Percentiles rank a stretch among this genome's conserved stretches.
phyloP scores from a whole-genome alignment of 1,284 basidiomycete species.

The Marasmius tenuissimus region DNA sequence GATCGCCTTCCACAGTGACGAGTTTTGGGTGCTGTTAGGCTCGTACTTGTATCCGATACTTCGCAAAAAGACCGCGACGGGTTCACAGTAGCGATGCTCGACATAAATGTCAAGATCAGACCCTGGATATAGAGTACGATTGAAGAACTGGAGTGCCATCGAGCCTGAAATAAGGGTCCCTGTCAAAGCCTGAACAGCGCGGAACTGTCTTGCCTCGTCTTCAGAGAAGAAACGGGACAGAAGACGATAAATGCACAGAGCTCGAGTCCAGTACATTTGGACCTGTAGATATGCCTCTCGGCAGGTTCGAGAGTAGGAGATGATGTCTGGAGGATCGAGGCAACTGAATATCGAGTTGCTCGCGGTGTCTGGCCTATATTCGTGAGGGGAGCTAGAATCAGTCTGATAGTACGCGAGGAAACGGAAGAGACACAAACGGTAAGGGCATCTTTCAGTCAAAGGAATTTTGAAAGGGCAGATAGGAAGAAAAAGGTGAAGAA shows the following conservation, averaged over 20 bases:
- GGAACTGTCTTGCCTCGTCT: conserved; percentile 23
- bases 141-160: conserved; percentile 37
- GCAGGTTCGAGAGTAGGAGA: neutral
- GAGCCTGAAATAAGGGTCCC: conserved; percentile 40
- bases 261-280: conserved; percentile 1
- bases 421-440: too few relatives aligned
- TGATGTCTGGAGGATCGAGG: conserved; percentile 1
- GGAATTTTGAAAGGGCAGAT: too few relatives aligned
- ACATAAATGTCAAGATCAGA: conserved; percentile 39
- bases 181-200: conserved; percentile 28
- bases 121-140: conserved; percentile 25
- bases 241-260: conserved; percentile 9
- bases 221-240: conserved; percentile 27
- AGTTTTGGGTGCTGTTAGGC: conserved; percentile 1
- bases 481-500: too few relatives aligned
- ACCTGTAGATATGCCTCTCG: neutral
- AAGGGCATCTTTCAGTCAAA: too few relatives aligned
- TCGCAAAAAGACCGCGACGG: conserved; percentile 16
- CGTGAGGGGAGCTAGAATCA: neutral
- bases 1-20: neutral
- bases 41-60: conserved; percentile 18
- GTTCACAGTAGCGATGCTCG: conserved; percentile 15
- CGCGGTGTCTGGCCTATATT: neutral
- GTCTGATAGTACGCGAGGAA: too few relatives aligned
- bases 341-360: conserved; percentile 3